Evolutionary conservation across 768 basidiomycete genomes (phyloP).

Genomic region (Lactarius sp.): DNA sequence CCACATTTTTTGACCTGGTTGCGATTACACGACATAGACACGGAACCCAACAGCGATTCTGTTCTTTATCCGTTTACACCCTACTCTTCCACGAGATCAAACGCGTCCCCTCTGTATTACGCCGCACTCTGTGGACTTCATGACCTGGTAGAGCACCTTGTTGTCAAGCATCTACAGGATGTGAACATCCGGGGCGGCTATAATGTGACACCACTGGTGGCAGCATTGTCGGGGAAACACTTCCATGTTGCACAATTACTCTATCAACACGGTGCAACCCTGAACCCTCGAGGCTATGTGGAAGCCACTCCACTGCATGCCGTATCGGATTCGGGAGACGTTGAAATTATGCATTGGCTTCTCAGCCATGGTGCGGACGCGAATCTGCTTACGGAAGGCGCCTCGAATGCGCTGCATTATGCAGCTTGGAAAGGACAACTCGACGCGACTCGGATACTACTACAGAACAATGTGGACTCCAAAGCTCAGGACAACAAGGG

Average conservation of each 20-base stretch:
- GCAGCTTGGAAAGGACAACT: not conserved
- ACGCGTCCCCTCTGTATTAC: not conserved
- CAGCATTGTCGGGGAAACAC: not conserved
- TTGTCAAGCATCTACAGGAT: not conserved
- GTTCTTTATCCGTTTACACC: not conserved
- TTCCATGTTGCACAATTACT: not conserved
- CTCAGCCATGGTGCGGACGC: not conserved
- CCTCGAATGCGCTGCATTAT: not conserved
- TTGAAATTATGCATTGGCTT: not conserved
- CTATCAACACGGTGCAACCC: not conserved
- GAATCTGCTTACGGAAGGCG: not conserved
- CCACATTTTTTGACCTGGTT: not conserved
- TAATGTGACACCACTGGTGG: not conserved
- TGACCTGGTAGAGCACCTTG: not conserved
- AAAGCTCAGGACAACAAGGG: conserved; percentile 28
- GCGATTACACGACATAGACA: not conserved
- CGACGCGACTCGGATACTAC: not conserved
- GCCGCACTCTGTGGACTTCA: not conserved
- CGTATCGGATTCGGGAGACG: not conserved
- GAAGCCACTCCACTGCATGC: not conserved
- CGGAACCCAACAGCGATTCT: too few relatives aligned
- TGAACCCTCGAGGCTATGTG: not conserved
- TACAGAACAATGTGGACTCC: not conserved
- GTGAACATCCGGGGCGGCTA: not conserved
- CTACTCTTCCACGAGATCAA: not conserved